Base-by-base conservation (phyloP, 371 early-diverging fungal species). In the Pancytospora epiphaga region DNA sequence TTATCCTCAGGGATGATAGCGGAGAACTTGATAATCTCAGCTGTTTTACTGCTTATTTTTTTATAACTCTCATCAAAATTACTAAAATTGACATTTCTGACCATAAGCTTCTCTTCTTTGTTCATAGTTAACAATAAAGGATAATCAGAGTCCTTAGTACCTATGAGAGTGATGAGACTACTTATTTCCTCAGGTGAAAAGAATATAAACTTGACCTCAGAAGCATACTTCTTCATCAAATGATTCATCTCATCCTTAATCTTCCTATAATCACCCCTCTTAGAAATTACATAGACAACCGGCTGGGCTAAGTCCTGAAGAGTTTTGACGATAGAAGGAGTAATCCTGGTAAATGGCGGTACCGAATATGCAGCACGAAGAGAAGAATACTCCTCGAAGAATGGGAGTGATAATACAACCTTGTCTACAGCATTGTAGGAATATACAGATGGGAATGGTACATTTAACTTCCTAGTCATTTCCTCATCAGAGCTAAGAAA, bases 391-490 rank as follows among this genome's bases (percentile, higher is more conserved):
- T 56, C 51, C 15, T 39, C 37, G 27, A 22, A 56, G 0, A 73
- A 33, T 9, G 52, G 34, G 9, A 73, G 15, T 36, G 54, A 37
- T 40, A 70, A 70, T 18, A 36, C 18, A 18, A 64, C 56, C 22
- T 43, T 63, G 19, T 79, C 76, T 12, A 18, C n/a, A 22, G 72
- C 57, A 66, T 74, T 79, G 56, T 62, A 76, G 18, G 63, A 72
- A 56, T 66, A 73, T 30, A 74, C 54, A 6, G 76, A 76, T 33
- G 79, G 79, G 61, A 67, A 73, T 0, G 73, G 66, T 6, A 47
- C 58, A 6, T 58, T 51, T 6, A 74, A 29, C 34, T 51, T 43
- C 27, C 60, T 36, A 22, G 79, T 76, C 19, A 69, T 36, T 30
- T 69, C 37, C 37, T 60, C 49, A 50, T 76, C 74, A 9, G 72